Evolutionary conservation across 495 filamentous ascomycete species (phyloP), one percentile per base, ranked within the genome.

Genomic region (Aspergillus incahuasiensis): DNA sequence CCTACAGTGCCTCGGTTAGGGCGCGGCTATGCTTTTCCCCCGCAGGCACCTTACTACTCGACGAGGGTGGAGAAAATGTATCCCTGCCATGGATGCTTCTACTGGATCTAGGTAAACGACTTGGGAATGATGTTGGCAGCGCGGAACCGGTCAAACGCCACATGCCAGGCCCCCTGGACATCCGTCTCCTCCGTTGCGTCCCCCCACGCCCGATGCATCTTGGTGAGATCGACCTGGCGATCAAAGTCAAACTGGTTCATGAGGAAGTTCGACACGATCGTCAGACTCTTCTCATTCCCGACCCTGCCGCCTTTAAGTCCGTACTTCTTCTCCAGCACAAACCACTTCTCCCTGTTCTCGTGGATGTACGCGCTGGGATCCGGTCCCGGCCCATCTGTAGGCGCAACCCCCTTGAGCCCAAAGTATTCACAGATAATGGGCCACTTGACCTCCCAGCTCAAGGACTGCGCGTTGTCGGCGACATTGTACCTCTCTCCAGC

Each of bases 401-500:
- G 40, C 40, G 40, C 16, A 3, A 21, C 39, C 16, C 42, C 75
- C 24, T 55, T 35, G 1, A 79, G 60, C 1, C 71, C 68, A 59
- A 79, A 77, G 45, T 69, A 71, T 1, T 42, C 19, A 3, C 39
- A 42, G 16, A 42, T 42, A 13, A 42, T 42, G 7, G 39, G 39
- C 28, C 75, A 76, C 6, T 64, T 59, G 9, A 63, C 42, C 38
- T 25, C 55, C 74, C 74, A 77, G 16, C 43, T 65, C 0, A 58
- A 62, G 1, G 53, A 39, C 8, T 66, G 4, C 16, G 15, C 61
- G 1, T 61, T 66, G 47, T 75, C 69, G 2, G 57, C 74, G 24
- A 63, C 45, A 42, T 79, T 77, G 59, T 69, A 75, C 8, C 50
- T 41, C 18, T 56, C 50, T 8, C 65, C 66, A 12, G 61, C 54